Evolutionary conservation across 108 stramenopile species (phyloP).

Genomic region (Nitzschia palea): DNA sequence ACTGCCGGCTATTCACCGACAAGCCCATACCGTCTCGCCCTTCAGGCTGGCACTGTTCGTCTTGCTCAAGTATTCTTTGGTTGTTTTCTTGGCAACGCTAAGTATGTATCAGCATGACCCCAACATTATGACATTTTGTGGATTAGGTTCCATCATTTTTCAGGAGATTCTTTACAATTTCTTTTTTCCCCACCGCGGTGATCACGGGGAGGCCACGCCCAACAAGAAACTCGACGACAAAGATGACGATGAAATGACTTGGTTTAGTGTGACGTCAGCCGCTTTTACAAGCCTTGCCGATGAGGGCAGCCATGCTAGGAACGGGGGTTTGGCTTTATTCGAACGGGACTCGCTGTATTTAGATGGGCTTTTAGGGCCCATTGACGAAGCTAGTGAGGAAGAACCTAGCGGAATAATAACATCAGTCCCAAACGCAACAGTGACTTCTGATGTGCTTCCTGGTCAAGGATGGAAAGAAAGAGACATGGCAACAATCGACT

Average conservation of each 20-base stretch:
- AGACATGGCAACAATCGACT: not conserved
- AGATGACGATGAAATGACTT: not conserved
- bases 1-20: not conserved
- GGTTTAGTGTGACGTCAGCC: not conserved
- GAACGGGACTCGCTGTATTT: not conserved
- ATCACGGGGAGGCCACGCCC: not conserved
- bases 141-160: constrained; percentile 21
- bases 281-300: not conserved
- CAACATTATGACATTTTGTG: constrained; percentile 26
- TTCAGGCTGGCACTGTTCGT: constrained; percentile 1
- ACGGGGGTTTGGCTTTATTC: not conserved
- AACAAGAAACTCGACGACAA: not conserved
- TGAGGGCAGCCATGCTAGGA: not conserved
- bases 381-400: not conserved
- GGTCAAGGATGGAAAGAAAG: not conserved
- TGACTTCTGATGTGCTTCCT: not conserved
- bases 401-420: not conserved
- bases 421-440: not conserved
- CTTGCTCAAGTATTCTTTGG: constrained; percentile 10
- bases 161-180: constrained; percentile 3
- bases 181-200: not conserved
- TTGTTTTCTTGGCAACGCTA: constrained; percentile 25
- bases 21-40: not conserved
- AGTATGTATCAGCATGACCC: constrained; percentile 28
- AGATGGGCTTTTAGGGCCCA: not conserved